A percentile compares a stretch with the other conserved stretches of the same genome.
phyloP scores from a whole-genome alignment of 179 eudicot species.

The Spergularia azorica region DNA sequence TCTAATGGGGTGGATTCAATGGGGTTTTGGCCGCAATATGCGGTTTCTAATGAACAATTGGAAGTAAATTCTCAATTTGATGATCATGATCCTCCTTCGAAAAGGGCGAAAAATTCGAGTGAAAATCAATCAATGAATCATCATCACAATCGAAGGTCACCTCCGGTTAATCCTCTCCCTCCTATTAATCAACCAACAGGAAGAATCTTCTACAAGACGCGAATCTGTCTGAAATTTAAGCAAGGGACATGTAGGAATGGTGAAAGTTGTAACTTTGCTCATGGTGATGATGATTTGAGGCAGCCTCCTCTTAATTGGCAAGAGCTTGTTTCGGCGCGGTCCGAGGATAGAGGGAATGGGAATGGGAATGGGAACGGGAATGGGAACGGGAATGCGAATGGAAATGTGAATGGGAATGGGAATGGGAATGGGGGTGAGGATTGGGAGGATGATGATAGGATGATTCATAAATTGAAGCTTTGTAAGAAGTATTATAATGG shows the following conservation, averaged over 20 bases:
- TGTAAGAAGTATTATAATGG: slow-evolving; percentile 84
- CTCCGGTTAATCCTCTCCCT: slow-evolving; percentile 31
- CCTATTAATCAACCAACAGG: slow-evolving; percentile 54
- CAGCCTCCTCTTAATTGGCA: slow-evolving; percentile 96
- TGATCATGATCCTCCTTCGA: slow-evolving; percentile 47
- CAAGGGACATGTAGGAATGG: slow-evolving; percentile 76
- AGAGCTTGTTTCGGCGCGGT: slow-evolving; percentile 50
- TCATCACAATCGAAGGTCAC: slow-evolving; percentile 27
- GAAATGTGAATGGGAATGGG: slow-evolving; percentile 28
- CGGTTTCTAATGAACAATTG: slow-evolving; percentile 33
- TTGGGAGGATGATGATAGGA: slow-evolving; percentile 71
- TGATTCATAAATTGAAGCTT: slow-evolving; percentile 67
- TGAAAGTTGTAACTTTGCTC: slow-evolving; percentile 82
- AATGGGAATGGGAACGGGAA: background rate
- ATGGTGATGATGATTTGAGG: slow-evolving; percentile 71
- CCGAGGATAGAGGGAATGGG: slow-evolving; percentile 45
- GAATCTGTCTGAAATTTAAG: slow-evolving; percentile 69
- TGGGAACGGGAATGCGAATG: background rate
- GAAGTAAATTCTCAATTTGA: slow-evolving; percentile 41
- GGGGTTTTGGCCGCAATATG: slow-evolving; percentile 51
- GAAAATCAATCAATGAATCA: slow-evolving; percentile 35
- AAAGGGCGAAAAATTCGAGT: slow-evolving; percentile 44
- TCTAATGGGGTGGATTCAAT: slow-evolving; percentile 43
- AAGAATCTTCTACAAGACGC: slow-evolving; percentile 75
- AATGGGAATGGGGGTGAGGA: slow-evolving; percentile 44